Base-by-base conservation (phyloP, 2,329 filamentous ascomycete species). In the Metarhizium brunneum region DNA sequence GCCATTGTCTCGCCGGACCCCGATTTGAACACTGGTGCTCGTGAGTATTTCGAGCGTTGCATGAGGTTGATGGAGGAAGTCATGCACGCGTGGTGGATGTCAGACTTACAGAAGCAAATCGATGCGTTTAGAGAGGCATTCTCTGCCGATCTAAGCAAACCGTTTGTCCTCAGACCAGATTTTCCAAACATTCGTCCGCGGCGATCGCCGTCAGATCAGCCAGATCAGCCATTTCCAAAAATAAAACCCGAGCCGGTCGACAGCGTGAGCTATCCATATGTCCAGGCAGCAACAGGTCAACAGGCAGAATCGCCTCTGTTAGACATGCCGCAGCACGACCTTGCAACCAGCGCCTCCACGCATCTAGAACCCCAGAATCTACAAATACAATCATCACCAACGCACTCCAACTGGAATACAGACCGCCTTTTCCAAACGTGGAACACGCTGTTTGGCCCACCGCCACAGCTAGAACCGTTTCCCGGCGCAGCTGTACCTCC, bases 1-100 rank as follows among this genome's bases (percentile, higher is more conserved):
- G 92, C 92, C 3, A 86, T 96, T 58, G 95, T 92, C 14, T 96
- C 90, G 20, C 92, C 92, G 18, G 91, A 96, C 68, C 88, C 90
- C 1, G 88, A 94, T 43, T 81, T 96, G 55, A 92, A 94, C 66
- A 76, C 79, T 0, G 90, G 96, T 68, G 89, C 92, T 7, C 82
- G 89, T 36, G 87, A 92, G 58, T 96, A 88, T 68, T 96, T 97
- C 65, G 88, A 89, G 2, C 82, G 92, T 50, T 92, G 96, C 64
- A 96, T 97, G 92, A 85, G 92, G 54, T 86, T 97, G 43, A 76
- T 97, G 56, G 92, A 97, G 69, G 85, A 84, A 61, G 94, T 91
- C 63, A 88, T 90, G 66, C 78, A 81, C 7, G 84, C 85, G 4
- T 95, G 89, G 87, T 87, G 89, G 2, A 90, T 95, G 81, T 86